Percentiles rank a stretch among this genome's conserved stretches.
phyloP scores from a whole-genome alignment of 306 rosid species.

The Cicer chorassanicum region DNA sequence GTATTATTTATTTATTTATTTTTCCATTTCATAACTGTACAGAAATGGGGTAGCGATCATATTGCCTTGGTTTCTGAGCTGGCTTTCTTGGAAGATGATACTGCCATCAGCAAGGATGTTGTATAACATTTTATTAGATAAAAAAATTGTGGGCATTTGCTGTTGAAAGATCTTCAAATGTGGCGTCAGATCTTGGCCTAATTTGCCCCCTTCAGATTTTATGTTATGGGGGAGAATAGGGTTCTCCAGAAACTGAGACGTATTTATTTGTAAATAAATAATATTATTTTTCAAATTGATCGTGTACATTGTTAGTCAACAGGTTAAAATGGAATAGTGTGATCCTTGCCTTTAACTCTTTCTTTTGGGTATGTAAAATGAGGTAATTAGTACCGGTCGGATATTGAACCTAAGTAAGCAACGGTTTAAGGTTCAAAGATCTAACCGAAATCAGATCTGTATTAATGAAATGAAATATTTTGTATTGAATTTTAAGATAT shows the following conservation, averaged over 20 bases:
- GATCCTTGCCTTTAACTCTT: not conserved
- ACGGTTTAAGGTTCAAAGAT: too few species aligned
- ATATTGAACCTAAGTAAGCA: too few species aligned
- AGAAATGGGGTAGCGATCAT: slow-evolving; percentile 99
- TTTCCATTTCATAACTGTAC: slow-evolving; percentile 32
- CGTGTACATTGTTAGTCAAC: slow-evolving; percentile 13
- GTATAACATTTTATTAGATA: slow-evolving; percentile 30
- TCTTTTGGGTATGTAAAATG: too few species aligned
- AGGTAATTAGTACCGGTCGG: too few species aligned
- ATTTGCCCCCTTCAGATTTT: not conserved
- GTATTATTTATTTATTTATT: not conserved
- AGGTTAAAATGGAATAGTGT: not conserved
- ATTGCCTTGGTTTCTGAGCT: slow-evolving; percentile 86
- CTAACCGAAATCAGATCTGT: too few species aligned
- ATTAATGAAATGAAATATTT: too few species aligned
- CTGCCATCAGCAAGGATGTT: slow-evolving; percentile 37
- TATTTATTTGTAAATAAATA: slow-evolving; percentile 15
- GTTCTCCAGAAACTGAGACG: not conserved
- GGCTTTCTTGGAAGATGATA: slow-evolving; percentile 54
- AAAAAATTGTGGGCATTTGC: not conserved
- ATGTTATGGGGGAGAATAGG: not conserved
- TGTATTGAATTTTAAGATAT: too few species aligned
- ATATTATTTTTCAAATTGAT: slow-evolving; percentile 21
- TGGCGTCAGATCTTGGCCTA: slow-evolving; percentile 10
- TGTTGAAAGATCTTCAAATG: slow-evolving; percentile 22